Conservation (phyloP, 225 moss, liverwort and hornwort genomes). For the Lunularia cruciata region DNA sequence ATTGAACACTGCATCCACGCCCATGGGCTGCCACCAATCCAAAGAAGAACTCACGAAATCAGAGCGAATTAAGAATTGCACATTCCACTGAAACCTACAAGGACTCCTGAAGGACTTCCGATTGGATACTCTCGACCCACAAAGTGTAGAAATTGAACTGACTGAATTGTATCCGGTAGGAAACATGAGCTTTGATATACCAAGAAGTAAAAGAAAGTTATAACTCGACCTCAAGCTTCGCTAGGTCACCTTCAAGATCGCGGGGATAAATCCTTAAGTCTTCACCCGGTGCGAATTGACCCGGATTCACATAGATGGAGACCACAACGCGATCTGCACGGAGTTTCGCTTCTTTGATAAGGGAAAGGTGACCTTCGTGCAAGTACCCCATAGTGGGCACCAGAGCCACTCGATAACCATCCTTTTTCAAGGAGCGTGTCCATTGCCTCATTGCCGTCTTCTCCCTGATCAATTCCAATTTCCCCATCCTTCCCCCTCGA, state of each 20-base stretch:
- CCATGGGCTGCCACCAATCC: constrained; percentile 52
- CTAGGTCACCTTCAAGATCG: constrained; percentile 69
- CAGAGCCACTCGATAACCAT: constrained; percentile 63
- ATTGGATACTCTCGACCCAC: too few species aligned
- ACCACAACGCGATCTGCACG: constrained; percentile 75
- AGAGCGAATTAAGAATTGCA: too few species aligned
- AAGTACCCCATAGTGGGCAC: constrained; percentile 94
- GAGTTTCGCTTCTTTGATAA: constrained; percentile 64
- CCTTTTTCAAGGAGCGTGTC: constrained; percentile 59
- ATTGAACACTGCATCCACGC: constrained; percentile 76
- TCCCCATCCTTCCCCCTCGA: constrained; percentile 24
- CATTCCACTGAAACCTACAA: too few species aligned
- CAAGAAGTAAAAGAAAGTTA: too few species aligned
- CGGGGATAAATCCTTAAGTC: constrained; percentile 83
- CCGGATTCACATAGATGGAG: constrained; percentile 87
- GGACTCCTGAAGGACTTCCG: too few species aligned
- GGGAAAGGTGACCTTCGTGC: constrained; percentile 82
- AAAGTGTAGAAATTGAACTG: too few species aligned
- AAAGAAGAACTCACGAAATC: neutral
- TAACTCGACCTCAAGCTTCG: constrained; percentile 70
- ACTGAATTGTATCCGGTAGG: too few species aligned
- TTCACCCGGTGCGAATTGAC: constrained; percentile 88
- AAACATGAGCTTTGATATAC: too few species aligned
- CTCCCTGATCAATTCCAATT: constrained; percentile 67
- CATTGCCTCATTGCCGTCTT: constrained; percentile 81